Conservation (phyloP, 352 stramenopile genomes). For the Globisporangium nagaii region DNA sequence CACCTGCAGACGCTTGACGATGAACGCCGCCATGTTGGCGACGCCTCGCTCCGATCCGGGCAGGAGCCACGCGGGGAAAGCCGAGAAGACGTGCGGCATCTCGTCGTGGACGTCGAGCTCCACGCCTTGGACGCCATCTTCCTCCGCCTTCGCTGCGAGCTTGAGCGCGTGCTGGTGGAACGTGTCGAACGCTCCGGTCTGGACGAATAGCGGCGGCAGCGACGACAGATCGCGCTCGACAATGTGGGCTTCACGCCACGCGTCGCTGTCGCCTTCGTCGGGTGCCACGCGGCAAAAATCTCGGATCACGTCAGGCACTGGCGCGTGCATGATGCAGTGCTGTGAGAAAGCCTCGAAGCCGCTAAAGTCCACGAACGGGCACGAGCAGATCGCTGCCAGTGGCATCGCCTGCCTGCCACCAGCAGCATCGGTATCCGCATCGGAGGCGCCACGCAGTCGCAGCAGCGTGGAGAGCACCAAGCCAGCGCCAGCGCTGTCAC, state of each 20-base stretch:
- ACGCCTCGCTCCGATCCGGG: slow-evolving; percentile 10
- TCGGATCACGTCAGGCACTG: slow-evolving; percentile 30
- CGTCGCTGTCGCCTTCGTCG: not conserved
- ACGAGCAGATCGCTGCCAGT: slow-evolving; percentile 30
- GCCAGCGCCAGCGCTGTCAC: slow-evolving; percentile 48
- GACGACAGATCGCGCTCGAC: slow-evolving; percentile 32
- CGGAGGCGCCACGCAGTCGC: too few species aligned
- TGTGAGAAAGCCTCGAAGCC: slow-evolving; percentile 21
- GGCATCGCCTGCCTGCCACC: slow-evolving; percentile 14
- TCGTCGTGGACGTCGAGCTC: slow-evolving; percentile 25
- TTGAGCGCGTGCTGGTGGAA: slow-evolving; percentile 34
- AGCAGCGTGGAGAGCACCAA: slow-evolving; percentile 40
- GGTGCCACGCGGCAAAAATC: slow-evolving; percentile 18
- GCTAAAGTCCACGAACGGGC: slow-evolving; percentile 43
- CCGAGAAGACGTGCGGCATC: slow-evolving; percentile 21
- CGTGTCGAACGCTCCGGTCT: slow-evolving; percentile 40
- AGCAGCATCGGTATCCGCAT: slow-evolving; percentile 3
- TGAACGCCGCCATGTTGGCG: slow-evolving; percentile 13
- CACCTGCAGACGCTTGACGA: slow-evolving; percentile 3
- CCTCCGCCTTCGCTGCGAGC: slow-evolving; percentile 25
- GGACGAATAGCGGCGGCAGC: slow-evolving; percentile 39
- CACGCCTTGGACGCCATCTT: slow-evolving; percentile 16
- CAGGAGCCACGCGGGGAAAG: slow-evolving; percentile 15
- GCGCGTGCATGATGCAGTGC: slow-evolving; percentile 45
- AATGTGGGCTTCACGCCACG: slow-evolving; percentile 32